Percentiles rank a stretch among this genome's conserved stretches.
These are phyloP conservation scores for Nakataea oryzae DNA, from an alignment of 2,329 filamentous ascomycete genomes.

Conservation along the genomic window DNA sequence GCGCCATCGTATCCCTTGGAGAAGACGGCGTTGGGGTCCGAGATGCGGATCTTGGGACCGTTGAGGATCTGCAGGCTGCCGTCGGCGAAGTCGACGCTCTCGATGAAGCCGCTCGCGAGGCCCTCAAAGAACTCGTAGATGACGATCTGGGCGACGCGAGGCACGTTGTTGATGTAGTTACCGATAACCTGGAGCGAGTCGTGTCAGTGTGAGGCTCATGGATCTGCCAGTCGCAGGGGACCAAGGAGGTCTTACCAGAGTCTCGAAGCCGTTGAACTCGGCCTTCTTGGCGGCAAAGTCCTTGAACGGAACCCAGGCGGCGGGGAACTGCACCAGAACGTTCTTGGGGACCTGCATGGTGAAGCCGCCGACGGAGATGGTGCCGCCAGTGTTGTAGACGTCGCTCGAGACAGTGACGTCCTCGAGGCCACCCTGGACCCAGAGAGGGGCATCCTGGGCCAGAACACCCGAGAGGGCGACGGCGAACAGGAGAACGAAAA, in stretches of 20 bases:
- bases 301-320: conserved; percentile 31
- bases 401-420: conserved; percentile 20
- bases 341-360: conserved; percentile 36
- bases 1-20: conserved; percentile 22
- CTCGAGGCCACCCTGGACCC: conserved; percentile 20
- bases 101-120: conserved; percentile 22
- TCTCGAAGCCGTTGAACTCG: not conserved
- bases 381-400: conserved; percentile 33
- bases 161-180: conserved; percentile 21
- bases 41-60: conserved; percentile 24
- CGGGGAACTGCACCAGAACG: conserved; percentile 35
- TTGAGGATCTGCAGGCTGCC: conserved; percentile 22
- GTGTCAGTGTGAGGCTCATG: not conserved
- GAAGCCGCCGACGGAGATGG: conserved; percentile 32
- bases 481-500: not conserved
- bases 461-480: not conserved
- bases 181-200: conserved; percentile 18
- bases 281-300: conserved; percentile 19
- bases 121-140: conserved; percentile 23
- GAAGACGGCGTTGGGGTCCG: conserved; percentile 34
- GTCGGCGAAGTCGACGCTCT: conserved; percentile 20
- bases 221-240: not conserved
- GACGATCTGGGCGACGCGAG: conserved; percentile 21
- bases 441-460: conserved; percentile 17
- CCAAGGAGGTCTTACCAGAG: not conserved